A percentile compares a stretch with the other conserved stretches of the same genome.
Conservation (phyloP, 768 basidiomycete genomes). For the Hemileccinum rubropunctum region DNA sequence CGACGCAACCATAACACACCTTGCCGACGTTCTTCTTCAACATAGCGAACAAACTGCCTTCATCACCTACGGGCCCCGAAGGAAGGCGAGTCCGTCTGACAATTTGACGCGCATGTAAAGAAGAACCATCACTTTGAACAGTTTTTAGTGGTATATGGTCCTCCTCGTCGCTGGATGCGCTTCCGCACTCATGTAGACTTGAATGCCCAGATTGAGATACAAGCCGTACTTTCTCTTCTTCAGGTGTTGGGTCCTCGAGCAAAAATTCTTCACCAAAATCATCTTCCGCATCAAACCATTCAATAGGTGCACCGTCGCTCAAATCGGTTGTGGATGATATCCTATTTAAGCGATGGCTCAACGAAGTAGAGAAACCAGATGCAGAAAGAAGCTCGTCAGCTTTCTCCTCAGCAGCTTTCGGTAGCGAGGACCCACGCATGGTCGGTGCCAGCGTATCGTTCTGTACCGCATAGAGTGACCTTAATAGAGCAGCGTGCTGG, state of each 20-base stretch:
- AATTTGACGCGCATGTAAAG: constrained; percentile 28
- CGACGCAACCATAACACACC: constrained; percentile 37
- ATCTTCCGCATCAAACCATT: constrained; percentile 80
- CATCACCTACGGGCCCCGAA: constrained; percentile 60
- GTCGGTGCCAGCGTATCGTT: constrained; percentile 26
- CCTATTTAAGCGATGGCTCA: constrained; percentile 38
- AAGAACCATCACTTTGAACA: constrained; percentile 4
- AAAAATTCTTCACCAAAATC: constrained; percentile 53
- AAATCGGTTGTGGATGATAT: constrained; percentile 47
- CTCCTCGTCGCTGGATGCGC: constrained; percentile 49
- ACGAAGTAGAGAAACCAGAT: constrained; percentile 25
- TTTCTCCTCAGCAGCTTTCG: constrained; percentile 50
- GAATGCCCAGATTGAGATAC: constrained; percentile 41
- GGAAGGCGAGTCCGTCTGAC: constrained; percentile 58
- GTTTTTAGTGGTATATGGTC: constrained; percentile 12
- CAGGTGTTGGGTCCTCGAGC: constrained; percentile 44
- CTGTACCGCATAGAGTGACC: constrained; percentile 38
- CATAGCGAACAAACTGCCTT: constrained; percentile 79
- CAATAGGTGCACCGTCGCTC: constrained; percentile 46
- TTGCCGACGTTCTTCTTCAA: constrained; percentile 89
- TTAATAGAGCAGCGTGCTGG: constrained; percentile 53
- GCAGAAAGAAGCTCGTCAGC: constrained; percentile 27
- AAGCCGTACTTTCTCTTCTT: constrained; percentile 39
- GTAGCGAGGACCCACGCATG: constrained; percentile 34
- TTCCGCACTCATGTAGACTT: constrained; percentile 38